These are phyloP conservation scores for Aspergillus costaricaensis DNA, from an alignment of 2,329 filamentous ascomycete genomes.

Conservation along the genomic window DNA sequence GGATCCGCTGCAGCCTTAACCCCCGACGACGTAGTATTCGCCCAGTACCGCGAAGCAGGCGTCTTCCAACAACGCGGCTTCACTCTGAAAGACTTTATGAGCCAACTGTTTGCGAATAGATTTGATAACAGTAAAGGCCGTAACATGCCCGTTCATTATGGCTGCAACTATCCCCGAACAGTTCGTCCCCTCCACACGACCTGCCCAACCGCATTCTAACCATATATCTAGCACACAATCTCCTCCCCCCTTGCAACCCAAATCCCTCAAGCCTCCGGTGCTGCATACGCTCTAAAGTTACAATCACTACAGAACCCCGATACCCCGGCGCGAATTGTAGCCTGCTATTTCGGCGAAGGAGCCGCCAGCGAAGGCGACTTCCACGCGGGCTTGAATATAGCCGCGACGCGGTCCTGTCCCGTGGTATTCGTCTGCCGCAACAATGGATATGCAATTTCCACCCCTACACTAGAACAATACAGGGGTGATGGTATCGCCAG, in stretches of 20 bases:
- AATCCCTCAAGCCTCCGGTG: conserved; percentile 83
- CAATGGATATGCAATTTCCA: conserved; percentile 89
- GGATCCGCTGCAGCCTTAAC: conserved; percentile 81
- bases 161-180: conserved; percentile 79
- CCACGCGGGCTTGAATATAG: conserved; percentile 87
- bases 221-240: conserved; percentile 74
- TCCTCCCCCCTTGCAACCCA: conserved; percentile 85
- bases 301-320: conserved; percentile 73
- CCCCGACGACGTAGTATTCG: conserved; percentile 87
- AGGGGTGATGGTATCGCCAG: conserved; percentile 88
- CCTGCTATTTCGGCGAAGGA: conserved; percentile 88
- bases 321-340: conserved; percentile 67
- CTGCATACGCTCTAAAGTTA: conserved; percentile 84
- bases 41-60: conserved; percentile 91
- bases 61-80: conserved; percentile 90
- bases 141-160: conserved; percentile 98
- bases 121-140: conserved; percentile 78
- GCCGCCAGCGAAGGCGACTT: conserved; percentile 91
- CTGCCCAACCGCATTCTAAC: conserved; percentile 33
- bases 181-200: conserved; percentile 51
- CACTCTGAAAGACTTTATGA: conserved; percentile 87
- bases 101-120: conserved; percentile 84
- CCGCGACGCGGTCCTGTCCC: conserved; percentile 82
- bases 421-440: conserved; percentile 90
- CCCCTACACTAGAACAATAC: conserved; percentile 86